A percentile compares a stretch with the other conserved stretches of the same genome.
These are phyloP conservation scores for Aspergillus costaricaensis DNA, from an alignment of 2,329 filamentous ascomycete species.

Conservation along the genomic window DNA sequence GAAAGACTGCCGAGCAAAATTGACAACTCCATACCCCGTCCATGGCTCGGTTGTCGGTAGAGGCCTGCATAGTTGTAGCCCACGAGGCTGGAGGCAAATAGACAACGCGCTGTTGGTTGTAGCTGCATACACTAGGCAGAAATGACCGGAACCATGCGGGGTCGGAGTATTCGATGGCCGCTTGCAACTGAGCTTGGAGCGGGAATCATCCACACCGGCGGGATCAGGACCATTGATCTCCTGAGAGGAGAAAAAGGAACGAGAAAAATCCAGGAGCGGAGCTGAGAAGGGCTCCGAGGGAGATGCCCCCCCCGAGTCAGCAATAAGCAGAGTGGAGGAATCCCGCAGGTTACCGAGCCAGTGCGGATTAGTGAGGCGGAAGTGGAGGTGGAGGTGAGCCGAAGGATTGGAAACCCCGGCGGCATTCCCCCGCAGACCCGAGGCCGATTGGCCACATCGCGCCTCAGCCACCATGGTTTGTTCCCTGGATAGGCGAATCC, in stretches of 20 bases:
- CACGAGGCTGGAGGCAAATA: neutral
- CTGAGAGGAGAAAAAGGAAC: neutral
- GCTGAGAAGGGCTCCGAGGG: neutral
- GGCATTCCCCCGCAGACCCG: slow-evolving; percentile 16
- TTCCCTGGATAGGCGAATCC: neutral
- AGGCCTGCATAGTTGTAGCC: neutral
- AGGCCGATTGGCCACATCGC: neutral
- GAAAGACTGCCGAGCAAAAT: slow-evolving; percentile 27
- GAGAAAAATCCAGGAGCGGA: neutral
- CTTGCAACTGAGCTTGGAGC: neutral
- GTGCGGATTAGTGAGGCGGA: neutral
- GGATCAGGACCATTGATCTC: neutral
- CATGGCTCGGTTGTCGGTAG: slow-evolving; percentile 2
- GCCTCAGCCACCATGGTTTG: neutral
- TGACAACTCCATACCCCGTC: slow-evolving; percentile 26
- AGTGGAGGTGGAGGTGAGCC: neutral
- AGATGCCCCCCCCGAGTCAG: neutral
- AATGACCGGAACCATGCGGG: neutral
- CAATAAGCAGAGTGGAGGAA: neutral
- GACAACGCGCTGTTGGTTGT: neutral
- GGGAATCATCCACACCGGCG: neutral
- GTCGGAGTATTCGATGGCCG: neutral
- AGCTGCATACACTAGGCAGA: neutral
- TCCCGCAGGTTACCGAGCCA: neutral
- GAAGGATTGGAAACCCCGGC: neutral